phyloP scores from a whole-genome alignment of 2,329 filamentous ascomycete species.

The Fusarium bulbicola region DNA sequence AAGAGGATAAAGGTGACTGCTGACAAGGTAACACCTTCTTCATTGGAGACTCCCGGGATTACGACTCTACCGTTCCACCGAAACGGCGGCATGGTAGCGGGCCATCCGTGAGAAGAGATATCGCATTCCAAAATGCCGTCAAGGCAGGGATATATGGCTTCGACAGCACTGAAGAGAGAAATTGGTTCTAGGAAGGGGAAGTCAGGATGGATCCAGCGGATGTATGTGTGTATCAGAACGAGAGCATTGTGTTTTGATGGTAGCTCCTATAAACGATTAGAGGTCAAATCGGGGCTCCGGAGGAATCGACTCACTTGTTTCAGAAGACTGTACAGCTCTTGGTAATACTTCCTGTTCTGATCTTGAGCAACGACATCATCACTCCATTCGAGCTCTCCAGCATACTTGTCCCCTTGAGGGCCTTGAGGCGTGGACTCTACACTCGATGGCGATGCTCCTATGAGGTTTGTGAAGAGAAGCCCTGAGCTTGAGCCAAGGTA shows the following conservation, averaged over 20 bases:
- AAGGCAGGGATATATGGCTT: background rate
- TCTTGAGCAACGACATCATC: background rate
- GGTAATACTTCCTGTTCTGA: background rate
- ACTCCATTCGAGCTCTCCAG: background rate
- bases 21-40: background rate
- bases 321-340: background rate
- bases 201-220: background rate
- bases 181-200: background rate
- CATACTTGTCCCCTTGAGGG: background rate
- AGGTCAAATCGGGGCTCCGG: accelerated
- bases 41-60: background rate
- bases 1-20: background rate
- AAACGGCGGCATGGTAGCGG: background rate
- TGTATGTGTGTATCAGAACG: background rate
- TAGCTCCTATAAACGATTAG: background rate
- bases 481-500: background rate
- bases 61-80: background rate
- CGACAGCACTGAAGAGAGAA: background rate
- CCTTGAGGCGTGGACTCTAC: background rate
- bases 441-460: background rate
- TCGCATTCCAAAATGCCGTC: background rate
- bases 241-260: background rate
- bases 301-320: background rate
- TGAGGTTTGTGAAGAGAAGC: background rate
- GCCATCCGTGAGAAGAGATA: background rate